Conservation (phyloP, 495 filamentous ascomycete genomes). For the Xylona heveae region DNA sequence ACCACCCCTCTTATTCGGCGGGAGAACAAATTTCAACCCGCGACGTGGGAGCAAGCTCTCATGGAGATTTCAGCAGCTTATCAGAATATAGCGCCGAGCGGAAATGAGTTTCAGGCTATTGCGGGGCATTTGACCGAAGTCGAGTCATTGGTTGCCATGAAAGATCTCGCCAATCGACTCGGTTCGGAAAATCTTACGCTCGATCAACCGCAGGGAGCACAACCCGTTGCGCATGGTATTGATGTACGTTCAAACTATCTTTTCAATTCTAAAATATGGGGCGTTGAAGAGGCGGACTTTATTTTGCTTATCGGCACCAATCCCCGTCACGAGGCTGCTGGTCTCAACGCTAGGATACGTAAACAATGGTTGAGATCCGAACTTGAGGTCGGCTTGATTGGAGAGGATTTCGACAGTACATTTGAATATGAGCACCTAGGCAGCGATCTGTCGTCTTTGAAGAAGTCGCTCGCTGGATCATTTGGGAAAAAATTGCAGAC, state of each 20-base stretch:
- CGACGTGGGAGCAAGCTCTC: conserved; percentile 84
- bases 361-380: conserved; percentile 97
- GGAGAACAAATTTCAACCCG: conserved; percentile 72
- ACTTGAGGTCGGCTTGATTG: conserved; percentile 78
- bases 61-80: conserved; percentile 63
- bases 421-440: conserved; percentile 88
- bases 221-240: conserved; percentile 76
- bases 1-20: conserved; percentile 80
- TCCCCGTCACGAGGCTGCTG: conserved; percentile 80
- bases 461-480: conserved; percentile 60
- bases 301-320: conserved; percentile 90
- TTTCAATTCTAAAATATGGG: conserved; percentile 87
- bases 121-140: conserved; percentile 79
- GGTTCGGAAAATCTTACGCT: conserved; percentile 89
- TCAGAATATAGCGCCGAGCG: conserved; percentile 51
- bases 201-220: conserved; percentile 65
- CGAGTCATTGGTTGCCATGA: conserved; percentile 86
- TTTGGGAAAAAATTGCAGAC: conserved; percentile 79
- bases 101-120: conserved; percentile 87
- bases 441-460: conserved; percentile 49
- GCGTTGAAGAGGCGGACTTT: conserved; percentile 80
- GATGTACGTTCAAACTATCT: conserved; percentile 87
- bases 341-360: conserved; percentile 84
- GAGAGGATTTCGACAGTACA: conserved; percentile 75
- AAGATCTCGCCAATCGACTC: conserved; percentile 87